Conservation (phyloP, 768 basidiomycete species). For the Phanerochaete carnosa region DNA sequence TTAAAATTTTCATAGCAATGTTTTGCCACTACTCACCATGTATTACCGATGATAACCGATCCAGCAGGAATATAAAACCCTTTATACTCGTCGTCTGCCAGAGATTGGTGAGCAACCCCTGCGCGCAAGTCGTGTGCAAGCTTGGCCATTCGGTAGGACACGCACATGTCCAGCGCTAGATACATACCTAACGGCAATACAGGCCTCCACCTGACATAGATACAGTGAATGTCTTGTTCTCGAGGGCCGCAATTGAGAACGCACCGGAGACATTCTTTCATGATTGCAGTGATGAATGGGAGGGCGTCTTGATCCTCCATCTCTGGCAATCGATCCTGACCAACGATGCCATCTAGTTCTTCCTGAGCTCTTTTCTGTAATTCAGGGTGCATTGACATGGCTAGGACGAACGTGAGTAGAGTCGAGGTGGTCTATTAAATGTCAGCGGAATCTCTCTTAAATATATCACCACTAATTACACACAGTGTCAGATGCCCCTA, state of each 20-base stretch:
- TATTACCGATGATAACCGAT: background rate
- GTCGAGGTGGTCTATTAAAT: background rate
- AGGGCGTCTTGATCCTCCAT: background rate
- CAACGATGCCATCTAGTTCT: background rate
- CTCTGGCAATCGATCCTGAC: slow-evolving; percentile 1
- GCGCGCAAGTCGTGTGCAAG: background rate
- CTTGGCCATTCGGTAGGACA: background rate
- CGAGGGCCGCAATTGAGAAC: background rate
- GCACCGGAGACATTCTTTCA: background rate
- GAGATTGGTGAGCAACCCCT: background rate
- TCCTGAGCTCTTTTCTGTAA: background rate
- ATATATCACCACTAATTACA: background rate
- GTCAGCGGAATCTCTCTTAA: background rate
- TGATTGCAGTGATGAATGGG: background rate
- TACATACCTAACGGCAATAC: background rate
- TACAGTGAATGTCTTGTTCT: background rate
- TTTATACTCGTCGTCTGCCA: background rate
- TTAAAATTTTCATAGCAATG: background rate
- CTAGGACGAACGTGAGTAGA: background rate
- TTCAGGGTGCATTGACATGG: background rate
- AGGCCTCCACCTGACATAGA: background rate
- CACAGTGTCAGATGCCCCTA: background rate
- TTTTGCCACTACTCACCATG: background rate
- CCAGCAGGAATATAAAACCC: background rate
- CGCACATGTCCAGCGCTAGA: too few species aligned